Evolutionary conservation across 2,329 filamentous ascomycete genomes (phyloP), one percentile per base, ranked within the genome.

Genomic region (Fusarium solani-melongenae): DNA sequence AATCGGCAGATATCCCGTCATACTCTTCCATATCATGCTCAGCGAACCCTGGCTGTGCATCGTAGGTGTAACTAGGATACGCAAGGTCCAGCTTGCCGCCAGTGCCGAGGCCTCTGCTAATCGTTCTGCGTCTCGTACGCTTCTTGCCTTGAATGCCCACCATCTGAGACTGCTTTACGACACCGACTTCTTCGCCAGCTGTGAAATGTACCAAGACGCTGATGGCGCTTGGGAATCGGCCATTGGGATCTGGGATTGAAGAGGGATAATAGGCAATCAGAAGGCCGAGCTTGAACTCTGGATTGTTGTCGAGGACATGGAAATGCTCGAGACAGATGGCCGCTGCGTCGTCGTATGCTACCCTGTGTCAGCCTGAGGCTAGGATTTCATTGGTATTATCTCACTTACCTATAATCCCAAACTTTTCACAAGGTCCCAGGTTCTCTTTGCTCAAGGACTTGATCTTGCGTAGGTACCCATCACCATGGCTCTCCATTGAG

Each of bases 11-110:
- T 4, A 93, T 84, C 11, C 87, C 84, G 71, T 94, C 88, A 75
- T 90, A 94, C 72, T 92, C 89, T 3, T 93, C 90, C 34, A 93
- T 80, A 64, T 94, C 90, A 22, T 88, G 86, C 81, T 95, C 92
- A 0, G 93, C 93, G 71, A 95, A 95, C 0, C 93, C 93, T 0
- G 89, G 83, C 59, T 89, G 83, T 82, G 88, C 83, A 10, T 82
- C 70, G 58, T 86, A 86, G 1, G 81, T 79, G 49, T 86, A 86
- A 20, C 81, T 80, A 0, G 81, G 81, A 49, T 84, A 86, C 0
- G 80, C 83, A 1, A 83, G 74, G 11, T 78, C 72, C 39, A 84
- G 67, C 7, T 75, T 78, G 5, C 82, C 81, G 0, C 84, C 85
- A 0, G 80, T 76, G 1, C 85, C 85, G 0, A 82, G 68, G 5